phyloP scores from a whole-genome alignment of 2,329 filamentous ascomycete species.

The Colletotrichum sp. region DNA sequence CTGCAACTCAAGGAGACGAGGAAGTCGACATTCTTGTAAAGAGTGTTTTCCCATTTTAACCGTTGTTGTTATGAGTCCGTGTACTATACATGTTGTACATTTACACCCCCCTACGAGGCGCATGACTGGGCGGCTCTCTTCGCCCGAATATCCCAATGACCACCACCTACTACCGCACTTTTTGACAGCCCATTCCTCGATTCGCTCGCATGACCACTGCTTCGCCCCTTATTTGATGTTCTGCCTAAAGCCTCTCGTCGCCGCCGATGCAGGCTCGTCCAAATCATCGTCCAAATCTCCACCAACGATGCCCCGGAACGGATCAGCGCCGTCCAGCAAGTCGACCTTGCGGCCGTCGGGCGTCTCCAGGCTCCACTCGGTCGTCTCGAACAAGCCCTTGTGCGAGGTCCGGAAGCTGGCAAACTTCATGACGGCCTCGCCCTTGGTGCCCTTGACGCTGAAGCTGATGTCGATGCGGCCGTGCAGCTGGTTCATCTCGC shows the following conservation, averaged over 20 bases:
- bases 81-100: conserved; percentile 43
- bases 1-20: conserved; percentile 55
- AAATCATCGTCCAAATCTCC: conserved; percentile 24
- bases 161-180: background rate
- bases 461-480: conserved; percentile 89
- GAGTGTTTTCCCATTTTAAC: background rate
- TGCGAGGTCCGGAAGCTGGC: conserved; percentile 70
- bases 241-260: conserved; percentile 58
- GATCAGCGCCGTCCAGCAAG: conserved; percentile 74
- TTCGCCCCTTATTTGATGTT: conserved; percentile 28
- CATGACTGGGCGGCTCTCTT: conserved; percentile 2
- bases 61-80: conserved; percentile 23
- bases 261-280: conserved; percentile 33
- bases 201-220: background rate
- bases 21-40: conserved; percentile 26
- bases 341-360: conserved; percentile 68
- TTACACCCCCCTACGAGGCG: conserved; percentile 15
- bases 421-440: conserved; percentile 78
- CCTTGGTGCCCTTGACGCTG: conserved; percentile 80
- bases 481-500: conserved; percentile 92
- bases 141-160: conserved; percentile 10
- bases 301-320: conserved; percentile 62
- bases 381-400: conserved; percentile 78
- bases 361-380: conserved; percentile 85
- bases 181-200: background rate